phyloP scores from a whole-genome alignment of 495 filamentous ascomycete species.

The Pyrenula aspistea region DNA sequence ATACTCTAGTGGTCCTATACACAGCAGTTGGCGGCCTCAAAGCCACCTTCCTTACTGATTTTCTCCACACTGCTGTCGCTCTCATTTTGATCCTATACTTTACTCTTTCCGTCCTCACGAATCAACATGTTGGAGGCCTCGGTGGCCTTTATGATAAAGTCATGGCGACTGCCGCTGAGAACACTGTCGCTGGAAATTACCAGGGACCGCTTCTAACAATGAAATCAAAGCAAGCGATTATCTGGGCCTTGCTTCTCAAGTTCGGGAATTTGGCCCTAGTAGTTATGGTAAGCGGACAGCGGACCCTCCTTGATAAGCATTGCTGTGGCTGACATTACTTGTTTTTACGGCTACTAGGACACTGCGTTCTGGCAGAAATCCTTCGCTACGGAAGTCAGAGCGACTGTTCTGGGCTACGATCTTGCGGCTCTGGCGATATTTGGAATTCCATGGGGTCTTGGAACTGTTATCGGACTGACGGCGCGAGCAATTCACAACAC shows the following conservation, averaged over 20 bases:
- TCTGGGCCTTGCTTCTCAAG: slow-evolving; percentile 33
- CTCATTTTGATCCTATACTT: slow-evolving; percentile 29
- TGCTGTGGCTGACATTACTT: neutral
- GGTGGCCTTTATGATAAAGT: slow-evolving; percentile 27
- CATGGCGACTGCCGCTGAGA: slow-evolving; percentile 16
- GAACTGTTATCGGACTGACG: slow-evolving; percentile 34
- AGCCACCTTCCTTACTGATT: slow-evolving; percentile 29
- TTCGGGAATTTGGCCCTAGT: slow-evolving; percentile 39
- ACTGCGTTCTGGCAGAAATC: slow-evolving; percentile 43
- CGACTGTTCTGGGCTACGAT: slow-evolving; percentile 31
- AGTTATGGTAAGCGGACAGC: slow-evolving; percentile 25
- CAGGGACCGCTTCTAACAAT: slow-evolving; percentile 34
- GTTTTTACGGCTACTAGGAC: slow-evolving; percentile 15
- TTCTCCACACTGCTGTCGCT: slow-evolving; percentile 24
- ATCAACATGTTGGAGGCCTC: slow-evolving; percentile 20
- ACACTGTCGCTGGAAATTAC: slow-evolving; percentile 32
- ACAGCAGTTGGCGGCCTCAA: slow-evolving; percentile 28
- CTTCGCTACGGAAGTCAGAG: slow-evolving; percentile 29
- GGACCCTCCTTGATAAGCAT: neutral
- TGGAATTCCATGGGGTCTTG: slow-evolving; percentile 36
- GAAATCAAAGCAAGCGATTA: slow-evolving; percentile 38
- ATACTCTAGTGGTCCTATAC: slow-evolving; percentile 18
- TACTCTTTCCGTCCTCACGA: slow-evolving; percentile 19
- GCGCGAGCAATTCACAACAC: slow-evolving; percentile 33
- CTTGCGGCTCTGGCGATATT: slow-evolving; percentile 32